Evolutionary conservation across 139 green algal genomes (phyloP), one percentile per base, ranked within the genome.

Genomic region (Trebouxia sp.): DNA sequence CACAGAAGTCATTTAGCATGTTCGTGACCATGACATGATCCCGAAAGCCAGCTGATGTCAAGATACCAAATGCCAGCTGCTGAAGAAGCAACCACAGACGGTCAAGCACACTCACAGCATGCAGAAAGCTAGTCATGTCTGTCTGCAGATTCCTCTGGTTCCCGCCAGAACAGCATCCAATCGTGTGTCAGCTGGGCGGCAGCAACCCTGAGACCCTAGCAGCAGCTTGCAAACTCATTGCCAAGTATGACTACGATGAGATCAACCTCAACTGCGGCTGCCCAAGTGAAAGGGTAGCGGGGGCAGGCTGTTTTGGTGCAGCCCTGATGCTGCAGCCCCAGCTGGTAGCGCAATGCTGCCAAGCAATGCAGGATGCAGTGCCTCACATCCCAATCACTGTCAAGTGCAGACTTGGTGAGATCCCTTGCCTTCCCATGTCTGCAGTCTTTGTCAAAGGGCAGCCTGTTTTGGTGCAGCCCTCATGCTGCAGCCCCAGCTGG

Each of bases 261-360:
- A 96, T 98, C 84, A 98, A 98, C 87, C 84, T 98, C 17, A 98
- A 98, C 82, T 98, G 95, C 77, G 95, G 94, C 66, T 98, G 93
- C 87, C 94, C 94, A 42, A 96, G 91, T 79, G 92, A 96, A 80
- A 86, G 92, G 10, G 95, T 98, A 39, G 94, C 94, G 11, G 94
- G 95, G 8, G 92, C 92, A 1, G 95, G 95, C 41, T 98, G 95
- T 87, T 98, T 98, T 84, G 95, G 95, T 3, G 95, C 94, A 0
- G 82, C 90, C 2, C 80, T 98, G 26, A 98, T 98, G 95, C 78
- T 95, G 79, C 74, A 92, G 32, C 92, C 94, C 0, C 70, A 91
- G 47, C 72, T 92, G 32, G 95, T 98, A 15, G 93, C 87, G 0
- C 76, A 85, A 5, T 96, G 92, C 85, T 93, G 91, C 80, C 74